These are phyloP conservation scores for Maudiozyma serrabonitensis DNA, from an alignment of 805 yeast genomes.

Conservation along the genomic window DNA sequence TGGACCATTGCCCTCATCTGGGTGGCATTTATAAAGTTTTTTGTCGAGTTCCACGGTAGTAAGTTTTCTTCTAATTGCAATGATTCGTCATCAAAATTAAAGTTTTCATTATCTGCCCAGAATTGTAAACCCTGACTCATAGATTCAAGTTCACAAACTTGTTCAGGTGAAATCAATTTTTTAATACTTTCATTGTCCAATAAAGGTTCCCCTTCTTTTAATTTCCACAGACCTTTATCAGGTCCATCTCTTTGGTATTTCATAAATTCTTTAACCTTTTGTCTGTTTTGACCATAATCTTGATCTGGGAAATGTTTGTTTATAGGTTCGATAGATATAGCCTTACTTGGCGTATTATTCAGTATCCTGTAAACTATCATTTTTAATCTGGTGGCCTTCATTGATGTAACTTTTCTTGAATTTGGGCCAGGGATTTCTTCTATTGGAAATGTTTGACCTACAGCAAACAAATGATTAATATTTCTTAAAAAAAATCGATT, in stretches of 20 bases:
- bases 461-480: slow-evolving; percentile 67
- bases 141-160: slow-evolving; percentile 72
- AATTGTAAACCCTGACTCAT: slow-evolving; percentile 91
- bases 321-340: slow-evolving; percentile 79
- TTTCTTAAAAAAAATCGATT: slow-evolving; percentile 60
- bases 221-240: slow-evolving; percentile 92
- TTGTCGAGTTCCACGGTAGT: slow-evolving; percentile 90
- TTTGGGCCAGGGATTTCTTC: slow-evolving; percentile 97
- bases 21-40: slow-evolving; percentile 85
- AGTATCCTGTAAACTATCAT: slow-evolving; percentile 88
- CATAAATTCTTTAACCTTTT: slow-evolving; percentile 93
- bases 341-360: slow-evolving; percentile 60
- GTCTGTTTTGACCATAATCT: slow-evolving; percentile 94
- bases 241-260: slow-evolving; percentile 90
- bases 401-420: slow-evolving; percentile 89
- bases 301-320: slow-evolving; percentile 93
- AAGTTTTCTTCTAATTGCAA: slow-evolving; percentile 71
- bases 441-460: slow-evolving; percentile 89
- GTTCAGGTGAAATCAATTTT: slow-evolving; percentile 87
- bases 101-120: slow-evolving; percentile 68
- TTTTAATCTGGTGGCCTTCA: slow-evolving; percentile 79
- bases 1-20: slow-evolving; percentile 97
- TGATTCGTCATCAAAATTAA: slow-evolving; percentile 37
- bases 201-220: slow-evolving; percentile 54
- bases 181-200: slow-evolving; percentile 71